phyloP scores from a whole-genome alignment of 495 filamentous ascomycete species.

The Hyphodiscus hymeniophilus region DNA sequence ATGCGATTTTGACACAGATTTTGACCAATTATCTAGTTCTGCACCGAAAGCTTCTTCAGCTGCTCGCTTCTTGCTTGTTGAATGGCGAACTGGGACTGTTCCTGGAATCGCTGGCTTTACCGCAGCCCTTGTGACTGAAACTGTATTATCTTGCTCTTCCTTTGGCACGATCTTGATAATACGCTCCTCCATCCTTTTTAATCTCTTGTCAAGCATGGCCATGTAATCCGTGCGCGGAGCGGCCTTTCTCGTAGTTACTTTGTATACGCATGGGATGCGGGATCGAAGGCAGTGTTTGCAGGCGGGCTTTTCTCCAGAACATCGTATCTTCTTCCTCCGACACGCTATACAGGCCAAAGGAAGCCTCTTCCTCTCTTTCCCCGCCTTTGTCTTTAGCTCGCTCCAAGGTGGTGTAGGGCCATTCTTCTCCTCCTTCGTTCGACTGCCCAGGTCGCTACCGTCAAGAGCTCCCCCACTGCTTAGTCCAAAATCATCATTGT shows the following conservation, averaged over 20 bases:
- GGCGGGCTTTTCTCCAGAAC: slow-evolving; percentile 93
- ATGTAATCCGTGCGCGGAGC: slow-evolving; percentile 98
- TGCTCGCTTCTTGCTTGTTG: slow-evolving; percentile 67
- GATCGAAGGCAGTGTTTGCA: slow-evolving; percentile 95
- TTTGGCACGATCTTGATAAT: slow-evolving; percentile 95
- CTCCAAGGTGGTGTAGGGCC: slow-evolving; percentile 71
- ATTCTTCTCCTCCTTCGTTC: slow-evolving; percentile 48
- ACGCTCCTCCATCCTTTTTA: slow-evolving; percentile 94
- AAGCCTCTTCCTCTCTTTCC: slow-evolving; percentile 89
- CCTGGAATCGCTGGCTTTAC: slow-evolving; percentile 73
- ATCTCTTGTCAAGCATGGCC: slow-evolving; percentile 93
- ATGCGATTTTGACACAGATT: slow-evolving; percentile 36
- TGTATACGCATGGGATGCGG: slow-evolving; percentile 96
- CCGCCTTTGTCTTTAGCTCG: slow-evolving; percentile 95
- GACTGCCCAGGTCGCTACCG: slow-evolving; percentile 41
- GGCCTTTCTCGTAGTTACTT: slow-evolving; percentile 88
- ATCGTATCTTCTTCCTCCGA: slow-evolving; percentile 94
- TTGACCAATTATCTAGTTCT: slow-evolving; percentile 77
- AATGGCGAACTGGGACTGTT: slow-evolving; percentile 39
- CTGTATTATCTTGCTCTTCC: slow-evolving; percentile 51
- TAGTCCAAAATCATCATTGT: slow-evolving; percentile 42
- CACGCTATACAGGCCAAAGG: slow-evolving; percentile 96
- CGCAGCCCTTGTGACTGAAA: slow-evolving; percentile 55
- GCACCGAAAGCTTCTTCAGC: slow-evolving; percentile 78
- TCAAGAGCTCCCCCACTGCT: slow-evolving; percentile 35